Base-by-base conservation (phyloP, 495 filamentous ascomycete species). In the Bryoglossum gracile region DNA sequence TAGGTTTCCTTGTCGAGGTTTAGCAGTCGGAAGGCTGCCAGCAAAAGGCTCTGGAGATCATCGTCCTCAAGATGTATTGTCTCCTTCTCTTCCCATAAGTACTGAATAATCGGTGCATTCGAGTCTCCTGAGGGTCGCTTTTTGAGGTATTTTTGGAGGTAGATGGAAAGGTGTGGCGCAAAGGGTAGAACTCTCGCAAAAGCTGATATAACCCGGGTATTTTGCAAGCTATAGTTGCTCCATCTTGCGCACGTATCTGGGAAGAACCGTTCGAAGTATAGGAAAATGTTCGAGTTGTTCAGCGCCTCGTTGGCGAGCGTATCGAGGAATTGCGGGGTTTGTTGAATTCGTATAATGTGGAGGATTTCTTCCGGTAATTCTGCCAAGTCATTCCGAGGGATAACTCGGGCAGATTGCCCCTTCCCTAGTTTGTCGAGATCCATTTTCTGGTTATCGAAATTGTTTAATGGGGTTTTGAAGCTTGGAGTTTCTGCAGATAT, bases 171-270 rank as follows among this genome's bases (percentile, higher is more conserved):
- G 55, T 88, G 73, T 28, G 87, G 84, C 49, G 84, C 81, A 65
- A 87, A 81, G 13, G 89, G 87, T 54, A 95, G 60, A 25, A 94
- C 78, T 59, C 84, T 74, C 43, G 85, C 84, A 63, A 94, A 87
- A 23, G 85, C 80, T 39, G 82, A 74, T 59, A 94, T 66, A 37
- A 84, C 68, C 36, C 62, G 60, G 52, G 75, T 63, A 21, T 64
- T 64, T 38, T 58, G 59, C 13, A 28, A 26, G 10, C 18, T 13
- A 2, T 21, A 42, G 18, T 38, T 10, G 4, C 5, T 9, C 86
- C 88, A 92, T 69, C 81, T 71, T 51, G 87, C 80, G 64, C 83
- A 87, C 37, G 89, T 65, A 61, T 96, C 88, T 52, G 87, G 77
- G 56, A 91, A 84, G 39, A 87, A 62, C 40, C 68, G 66, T 64